Evolutionary conservation across 2,329 filamentous ascomycete species (phyloP).

Genomic region (Alternaria brassicicola): DNA sequence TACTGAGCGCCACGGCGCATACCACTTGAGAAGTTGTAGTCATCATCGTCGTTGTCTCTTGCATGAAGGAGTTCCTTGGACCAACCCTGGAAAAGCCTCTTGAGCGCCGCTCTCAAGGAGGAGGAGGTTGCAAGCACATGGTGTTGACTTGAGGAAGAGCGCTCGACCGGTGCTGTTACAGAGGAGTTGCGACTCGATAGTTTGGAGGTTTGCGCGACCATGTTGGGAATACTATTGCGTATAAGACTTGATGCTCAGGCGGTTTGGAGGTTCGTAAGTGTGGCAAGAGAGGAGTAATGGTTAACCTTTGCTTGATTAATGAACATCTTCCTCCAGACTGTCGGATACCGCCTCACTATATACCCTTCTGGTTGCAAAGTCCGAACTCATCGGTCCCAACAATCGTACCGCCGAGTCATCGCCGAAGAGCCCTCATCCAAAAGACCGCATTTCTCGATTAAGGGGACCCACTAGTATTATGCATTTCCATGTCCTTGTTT

Average conservation of each 20-base stretch:
- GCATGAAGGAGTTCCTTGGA: slow-evolving; percentile 42
- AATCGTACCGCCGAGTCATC: slow-evolving; percentile 16
- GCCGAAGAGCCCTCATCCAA: slow-evolving; percentile 10
- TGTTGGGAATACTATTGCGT: neutral
- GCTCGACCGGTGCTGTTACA: neutral
- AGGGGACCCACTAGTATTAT: neutral
- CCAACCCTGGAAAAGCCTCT: slow-evolving; percentile 47
- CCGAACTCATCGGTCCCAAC: neutral
- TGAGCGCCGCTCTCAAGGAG: slow-evolving; percentile 30
- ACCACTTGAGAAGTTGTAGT: slow-evolving; percentile 45
- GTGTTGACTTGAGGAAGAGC: slow-evolving; percentile 2
- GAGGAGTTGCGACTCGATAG: slow-evolving; percentile 13
- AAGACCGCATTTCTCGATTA: neutral
- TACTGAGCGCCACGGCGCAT: slow-evolving; percentile 24
- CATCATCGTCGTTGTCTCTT: slow-evolving; percentile 42
- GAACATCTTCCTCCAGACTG: neutral
- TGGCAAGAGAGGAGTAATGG: neutral
- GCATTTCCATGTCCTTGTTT: neutral
- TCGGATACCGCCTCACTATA: neutral
- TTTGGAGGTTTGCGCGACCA: slow-evolving; percentile 12
- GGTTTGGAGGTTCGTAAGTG: neutral
- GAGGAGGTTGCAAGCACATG: slow-evolving; percentile 11
- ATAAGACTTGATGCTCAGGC: neutral
- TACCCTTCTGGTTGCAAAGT: neutral
- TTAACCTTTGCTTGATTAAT: neutral